Conservation (phyloP, 2,329 filamentous ascomycete species). For the Seiridium cupressi region DNA sequence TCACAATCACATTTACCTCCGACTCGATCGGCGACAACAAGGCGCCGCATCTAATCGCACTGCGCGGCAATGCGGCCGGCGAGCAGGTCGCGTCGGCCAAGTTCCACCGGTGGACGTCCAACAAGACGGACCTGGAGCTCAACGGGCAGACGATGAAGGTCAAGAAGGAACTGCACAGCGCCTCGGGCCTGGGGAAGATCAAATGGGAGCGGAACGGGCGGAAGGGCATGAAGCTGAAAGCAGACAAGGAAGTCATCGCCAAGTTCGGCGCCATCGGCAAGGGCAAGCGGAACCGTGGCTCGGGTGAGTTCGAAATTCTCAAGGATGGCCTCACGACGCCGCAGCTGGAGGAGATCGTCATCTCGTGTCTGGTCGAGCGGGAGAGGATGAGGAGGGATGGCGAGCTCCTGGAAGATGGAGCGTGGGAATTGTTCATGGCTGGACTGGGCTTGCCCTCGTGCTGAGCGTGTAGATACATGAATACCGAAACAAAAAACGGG, state of each 20-base stretch:
- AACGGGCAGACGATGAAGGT: constrained; percentile 8
- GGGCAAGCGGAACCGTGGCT: constrained; percentile 10
- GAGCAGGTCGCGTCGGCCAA: constrained; percentile 10
- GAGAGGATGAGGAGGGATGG: constrained; percentile 14
- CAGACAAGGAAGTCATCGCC: constrained; percentile 9
- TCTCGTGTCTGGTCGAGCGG: constrained; percentile 13
- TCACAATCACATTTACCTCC: constrained; percentile 13
- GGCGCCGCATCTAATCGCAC: constrained; percentile 10
- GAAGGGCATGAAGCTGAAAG: constrained; percentile 11
- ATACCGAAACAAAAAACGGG: neutral
- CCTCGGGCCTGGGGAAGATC: constrained; percentile 10
- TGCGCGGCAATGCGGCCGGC: constrained; percentile 10
- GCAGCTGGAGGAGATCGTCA: constrained; percentile 13
- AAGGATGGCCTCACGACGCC: constrained; percentile 2
- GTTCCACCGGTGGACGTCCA: constrained; percentile 11
- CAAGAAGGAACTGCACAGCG: constrained; percentile 11
- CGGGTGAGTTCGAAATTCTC: constrained; percentile 11
- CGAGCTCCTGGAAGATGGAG: constrained; percentile 11
- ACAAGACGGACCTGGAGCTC: constrained; percentile 11
- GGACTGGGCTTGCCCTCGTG: neutral
- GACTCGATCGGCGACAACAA: constrained; percentile 5
- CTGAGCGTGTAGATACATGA: neutral
- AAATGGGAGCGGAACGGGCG: constrained; percentile 11
- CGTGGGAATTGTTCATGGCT: constrained; percentile 11
- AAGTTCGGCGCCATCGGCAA: constrained; percentile 10